Evolutionary conservation across 306 rosid species (phyloP).

Genomic region (Ziziphus jujuba): DNA sequence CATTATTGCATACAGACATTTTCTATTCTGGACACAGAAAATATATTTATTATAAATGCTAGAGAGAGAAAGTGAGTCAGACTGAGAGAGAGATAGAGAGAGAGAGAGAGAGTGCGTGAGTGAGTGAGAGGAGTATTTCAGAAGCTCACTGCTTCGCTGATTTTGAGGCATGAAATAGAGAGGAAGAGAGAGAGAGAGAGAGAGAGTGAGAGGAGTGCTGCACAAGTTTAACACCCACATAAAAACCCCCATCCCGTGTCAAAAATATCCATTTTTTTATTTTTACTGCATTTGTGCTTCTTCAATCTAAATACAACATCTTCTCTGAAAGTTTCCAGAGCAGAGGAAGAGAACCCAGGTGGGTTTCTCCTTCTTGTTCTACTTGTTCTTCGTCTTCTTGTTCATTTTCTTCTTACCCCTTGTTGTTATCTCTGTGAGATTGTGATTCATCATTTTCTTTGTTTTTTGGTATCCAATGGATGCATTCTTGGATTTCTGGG

Average conservation of each 20-base stretch:
- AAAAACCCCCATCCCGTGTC: constrained; percentile 13
- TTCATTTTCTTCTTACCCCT: background rate
- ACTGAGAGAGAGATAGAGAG: constrained; percentile 31
- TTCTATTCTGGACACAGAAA: background rate
- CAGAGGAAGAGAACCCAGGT: constrained; percentile 43
- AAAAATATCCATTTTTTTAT: background rate
- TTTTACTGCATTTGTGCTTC: constrained; percentile 43
- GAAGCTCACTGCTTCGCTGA: constrained; percentile 92
- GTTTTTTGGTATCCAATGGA: constrained; percentile 1
- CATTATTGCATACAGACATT: constrained; percentile 13
- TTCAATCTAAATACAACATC: constrained; percentile 24
- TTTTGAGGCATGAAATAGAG: constrained; percentile 69
- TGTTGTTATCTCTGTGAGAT: background rate
- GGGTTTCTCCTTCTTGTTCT: constrained; percentile 22
- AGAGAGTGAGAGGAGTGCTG: constrained; percentile 40
- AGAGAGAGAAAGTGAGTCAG: constrained; percentile 6
- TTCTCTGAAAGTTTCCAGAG: constrained; percentile 41
- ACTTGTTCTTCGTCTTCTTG: no score
- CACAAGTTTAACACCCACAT: constrained; percentile 48
- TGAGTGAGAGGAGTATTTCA: constrained; percentile 54
- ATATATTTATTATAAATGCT: background rate
- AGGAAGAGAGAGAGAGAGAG: constrained; percentile 20
- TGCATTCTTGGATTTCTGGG: constrained; percentile 22
- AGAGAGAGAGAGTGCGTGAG: no score
- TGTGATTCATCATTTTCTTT: background rate